Evolutionary conservation across 352 stramenopile genomes (phyloP).

Genomic region (Saprolegnia parasitica): DNA sequence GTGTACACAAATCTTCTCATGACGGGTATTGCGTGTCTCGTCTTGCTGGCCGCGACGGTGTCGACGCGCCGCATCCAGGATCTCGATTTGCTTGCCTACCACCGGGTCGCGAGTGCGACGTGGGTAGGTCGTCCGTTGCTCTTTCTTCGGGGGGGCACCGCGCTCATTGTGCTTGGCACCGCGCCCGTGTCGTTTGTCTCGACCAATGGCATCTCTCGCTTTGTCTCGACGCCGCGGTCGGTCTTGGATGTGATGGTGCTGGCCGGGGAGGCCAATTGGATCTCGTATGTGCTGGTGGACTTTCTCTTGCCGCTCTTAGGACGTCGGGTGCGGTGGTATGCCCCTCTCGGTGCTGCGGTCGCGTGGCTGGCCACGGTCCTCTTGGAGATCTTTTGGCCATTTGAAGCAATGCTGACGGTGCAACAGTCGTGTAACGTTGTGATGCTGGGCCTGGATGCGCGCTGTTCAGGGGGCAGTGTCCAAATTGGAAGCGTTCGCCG

Average conservation of each 20-base stretch:
- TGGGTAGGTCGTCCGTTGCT: too few relatives aligned
- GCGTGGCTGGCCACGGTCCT: background rate
- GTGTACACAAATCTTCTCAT: background rate
- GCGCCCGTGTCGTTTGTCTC: background rate
- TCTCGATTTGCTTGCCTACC: background rate
- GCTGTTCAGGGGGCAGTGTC: background rate
- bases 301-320: background rate
- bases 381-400: background rate
- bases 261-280: conserved; percentile 1
- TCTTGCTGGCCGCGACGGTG: background rate
- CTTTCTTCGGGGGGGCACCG: too few relatives aligned
- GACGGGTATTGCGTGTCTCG: background rate
- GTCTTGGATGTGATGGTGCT: background rate
- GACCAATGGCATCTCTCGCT: background rate
- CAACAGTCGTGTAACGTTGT: background rate
- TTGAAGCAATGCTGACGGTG: background rate
- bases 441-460: background rate
- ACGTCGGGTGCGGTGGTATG: background rate
- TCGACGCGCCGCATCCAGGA: background rate
- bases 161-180: too few relatives aligned
- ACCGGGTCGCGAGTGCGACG: too few relatives aligned
- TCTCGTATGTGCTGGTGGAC: conserved; percentile 5
- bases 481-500: background rate
- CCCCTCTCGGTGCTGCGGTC: background rate
- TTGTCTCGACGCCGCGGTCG: background rate